Evolutionary conservation across 1,139 yeast species (phyloP).

Genomic region (Wickerhamomyces sp.): DNA sequence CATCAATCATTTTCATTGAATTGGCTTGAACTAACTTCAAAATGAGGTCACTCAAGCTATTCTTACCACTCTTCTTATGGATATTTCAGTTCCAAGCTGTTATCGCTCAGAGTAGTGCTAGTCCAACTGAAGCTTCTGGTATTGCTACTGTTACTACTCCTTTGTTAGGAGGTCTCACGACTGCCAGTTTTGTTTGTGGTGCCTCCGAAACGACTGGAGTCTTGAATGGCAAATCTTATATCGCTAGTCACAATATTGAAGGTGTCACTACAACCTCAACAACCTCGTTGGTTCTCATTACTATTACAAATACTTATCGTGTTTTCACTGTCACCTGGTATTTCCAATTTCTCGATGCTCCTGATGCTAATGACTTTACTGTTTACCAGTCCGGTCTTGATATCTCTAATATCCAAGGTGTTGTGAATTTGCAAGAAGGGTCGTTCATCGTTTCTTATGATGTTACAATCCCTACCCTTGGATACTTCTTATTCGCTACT

Average conservation of each 20-base stretch:
- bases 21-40: no score
- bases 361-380: slow-evolving; percentile 11
- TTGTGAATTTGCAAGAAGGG: slow-evolving; percentile 16
- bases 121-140: slow-evolving; percentile 3
- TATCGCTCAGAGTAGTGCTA: neutral
- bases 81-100: slow-evolving; percentile 1
- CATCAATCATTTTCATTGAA: no score
- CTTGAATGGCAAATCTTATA: slow-evolving; percentile 8
- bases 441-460: slow-evolving; percentile 8
- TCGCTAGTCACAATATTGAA: slow-evolving; percentile 4
- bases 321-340: slow-evolving; percentile 14
- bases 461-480: slow-evolving; percentile 4
- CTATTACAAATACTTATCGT: neutral
- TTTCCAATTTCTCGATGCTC: slow-evolving; percentile 12
- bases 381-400: slow-evolving; percentile 8
- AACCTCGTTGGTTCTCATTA: neutral
- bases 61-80: slow-evolving; percentile 2
- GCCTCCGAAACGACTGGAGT: slow-evolving; percentile 4
- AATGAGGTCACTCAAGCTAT: slow-evolving; percentile 2
- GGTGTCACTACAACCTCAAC: slow-evolving; percentile 6
- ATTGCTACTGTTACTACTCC: slow-evolving; percentile 13
- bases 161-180: slow-evolving; percentile 3
- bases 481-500: no score
- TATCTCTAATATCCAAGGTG: slow-evolving; percentile 7
- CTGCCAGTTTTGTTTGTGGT: slow-evolving; percentile 6